These are phyloP conservation scores for Saraca asoca DNA, from an alignment of 331 rosid species.

Conservation along the genomic window DNA sequence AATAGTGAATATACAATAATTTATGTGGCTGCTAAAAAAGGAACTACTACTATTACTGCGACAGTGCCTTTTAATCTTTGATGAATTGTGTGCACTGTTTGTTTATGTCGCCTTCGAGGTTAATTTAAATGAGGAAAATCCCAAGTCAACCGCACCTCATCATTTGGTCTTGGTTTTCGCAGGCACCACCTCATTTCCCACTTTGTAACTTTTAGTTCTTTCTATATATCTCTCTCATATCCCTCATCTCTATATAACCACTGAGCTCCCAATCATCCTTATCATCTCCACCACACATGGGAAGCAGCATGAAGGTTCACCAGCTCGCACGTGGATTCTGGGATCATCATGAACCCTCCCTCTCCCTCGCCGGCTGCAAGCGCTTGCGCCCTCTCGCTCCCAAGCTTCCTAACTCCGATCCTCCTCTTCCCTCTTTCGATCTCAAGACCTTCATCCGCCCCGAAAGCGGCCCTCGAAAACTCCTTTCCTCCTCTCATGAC, in stretches of 20 bases:
- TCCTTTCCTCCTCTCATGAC: slow-evolving; percentile 33
- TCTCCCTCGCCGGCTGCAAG: slow-evolving; percentile 78
- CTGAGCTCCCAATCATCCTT: slow-evolving; percentile 30
- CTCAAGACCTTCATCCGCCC: slow-evolving; percentile 90
- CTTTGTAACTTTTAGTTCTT: slow-evolving; percentile 44
- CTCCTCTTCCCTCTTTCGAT: slow-evolving; percentile 52
- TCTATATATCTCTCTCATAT: neutral
- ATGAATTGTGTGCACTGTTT: slow-evolving; percentile 2
- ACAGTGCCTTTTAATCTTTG: neutral
- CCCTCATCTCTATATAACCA: slow-evolving; percentile 53
- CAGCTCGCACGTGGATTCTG: slow-evolving; percentile 88
- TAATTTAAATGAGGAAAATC: slow-evolving; percentile 38
- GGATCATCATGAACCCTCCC: slow-evolving; percentile 89
- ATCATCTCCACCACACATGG: slow-evolving; percentile 52
- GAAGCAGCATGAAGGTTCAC: slow-evolving; percentile 82
- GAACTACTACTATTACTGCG: too few relatives aligned
- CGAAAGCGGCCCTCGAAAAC: slow-evolving; percentile 66
- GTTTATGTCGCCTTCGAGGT: slow-evolving; percentile 9
- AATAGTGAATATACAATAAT: too few relatives aligned
- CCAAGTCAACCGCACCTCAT: slow-evolving; percentile 92
- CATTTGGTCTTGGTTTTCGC: slow-evolving; percentile 88
- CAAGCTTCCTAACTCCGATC: slow-evolving; percentile 46
- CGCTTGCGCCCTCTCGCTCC: slow-evolving; percentile 96
- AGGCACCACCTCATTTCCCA: slow-evolving; percentile 94
- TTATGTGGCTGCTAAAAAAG: too few relatives aligned